A percentile compares a stretch with the other conserved stretches of the same genome.
Evolutionary conservation across 2,329 filamentous ascomycete genomes (phyloP).

Genomic region (Ophiostoma quercus): DNA sequence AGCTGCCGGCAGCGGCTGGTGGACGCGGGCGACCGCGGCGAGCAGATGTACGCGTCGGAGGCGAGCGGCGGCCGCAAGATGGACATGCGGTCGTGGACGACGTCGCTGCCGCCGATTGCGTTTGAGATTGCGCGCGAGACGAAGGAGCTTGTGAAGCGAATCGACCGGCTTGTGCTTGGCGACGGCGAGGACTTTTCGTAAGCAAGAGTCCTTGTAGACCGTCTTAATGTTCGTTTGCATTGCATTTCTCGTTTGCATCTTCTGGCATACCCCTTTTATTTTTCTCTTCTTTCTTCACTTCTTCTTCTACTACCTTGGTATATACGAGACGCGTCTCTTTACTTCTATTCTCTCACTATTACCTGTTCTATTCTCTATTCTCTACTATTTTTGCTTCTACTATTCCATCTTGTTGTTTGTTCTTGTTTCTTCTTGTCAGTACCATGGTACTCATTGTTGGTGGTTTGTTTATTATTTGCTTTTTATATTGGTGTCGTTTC

Average conservation of each 20-base stretch:
- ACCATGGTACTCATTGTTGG: slow-evolving; percentile 3
- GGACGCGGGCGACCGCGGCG: slow-evolving; percentile 57
- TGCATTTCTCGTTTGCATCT: background rate
- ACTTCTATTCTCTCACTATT: slow-evolving; percentile 3
- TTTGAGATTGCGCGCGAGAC: slow-evolving; percentile 80
- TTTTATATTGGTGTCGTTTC: background rate
- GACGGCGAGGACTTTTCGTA: slow-evolving; percentile 32
- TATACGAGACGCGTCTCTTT: slow-evolving; percentile 14
- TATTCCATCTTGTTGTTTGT: background rate
- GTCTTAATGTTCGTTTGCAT: background rate
- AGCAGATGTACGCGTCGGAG: slow-evolving; percentile 48
- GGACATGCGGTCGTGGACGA: slow-evolving; percentile 60
- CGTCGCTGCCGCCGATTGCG: slow-evolving; percentile 73
- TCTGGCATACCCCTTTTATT: background rate
- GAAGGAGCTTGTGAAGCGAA: slow-evolving; percentile 58
- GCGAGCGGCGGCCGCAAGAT: slow-evolving; percentile 48
- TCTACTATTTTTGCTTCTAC: too few relatives aligned
- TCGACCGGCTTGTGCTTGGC: slow-evolving; percentile 31
- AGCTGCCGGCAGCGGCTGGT: slow-evolving; percentile 61
- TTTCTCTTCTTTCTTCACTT: background rate
- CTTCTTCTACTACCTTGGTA: background rate
- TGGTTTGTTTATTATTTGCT: background rate
- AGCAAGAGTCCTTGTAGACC: background rate
- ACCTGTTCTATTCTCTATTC: background rate
- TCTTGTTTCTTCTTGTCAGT: background rate